Percentiles rank a stretch among this genome's conserved stretches.
Evolutionary conservation across 768 basidiomycete genomes (phyloP).

Genomic region (Leucocoprinus sp.): DNA sequence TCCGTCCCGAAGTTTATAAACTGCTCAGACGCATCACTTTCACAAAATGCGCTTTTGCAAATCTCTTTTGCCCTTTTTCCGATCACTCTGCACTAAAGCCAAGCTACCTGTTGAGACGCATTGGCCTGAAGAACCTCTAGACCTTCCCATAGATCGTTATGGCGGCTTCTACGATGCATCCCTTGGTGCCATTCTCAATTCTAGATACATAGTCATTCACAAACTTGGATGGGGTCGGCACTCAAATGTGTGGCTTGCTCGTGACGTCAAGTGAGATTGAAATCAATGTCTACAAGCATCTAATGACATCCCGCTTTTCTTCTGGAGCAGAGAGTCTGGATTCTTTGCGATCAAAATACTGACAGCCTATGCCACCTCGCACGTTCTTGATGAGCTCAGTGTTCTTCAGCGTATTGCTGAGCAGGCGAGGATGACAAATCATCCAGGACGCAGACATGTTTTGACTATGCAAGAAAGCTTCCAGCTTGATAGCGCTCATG

Average conservation of each 20-base stretch:
- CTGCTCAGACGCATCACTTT: too few species aligned
- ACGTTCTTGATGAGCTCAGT: slow-evolving; percentile 12
- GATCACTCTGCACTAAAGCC: neutral
- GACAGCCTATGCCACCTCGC: slow-evolving; percentile 21
- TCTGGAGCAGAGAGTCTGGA: slow-evolving; percentile 26
- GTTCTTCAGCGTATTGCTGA: slow-evolving; percentile 24
- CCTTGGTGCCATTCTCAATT: neutral
- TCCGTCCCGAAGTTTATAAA: too few species aligned
- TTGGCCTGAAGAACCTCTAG: neutral
- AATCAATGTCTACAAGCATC: neutral
- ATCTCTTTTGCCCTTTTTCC: neutral
- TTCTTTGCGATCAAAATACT: slow-evolving; percentile 44
- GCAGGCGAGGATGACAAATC: neutral
- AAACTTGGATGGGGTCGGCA: slow-evolving; percentile 49
- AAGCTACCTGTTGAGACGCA: neutral
- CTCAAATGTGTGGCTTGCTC: slow-evolving; percentile 38
- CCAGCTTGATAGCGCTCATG: slow-evolving; percentile 67
- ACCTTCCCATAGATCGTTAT: too few species aligned
- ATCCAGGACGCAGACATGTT: slow-evolving; percentile 56
- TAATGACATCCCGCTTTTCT: neutral
- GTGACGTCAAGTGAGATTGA: slow-evolving; percentile 22
- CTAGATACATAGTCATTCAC: slow-evolving; percentile 39
- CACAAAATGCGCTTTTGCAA: neutral
- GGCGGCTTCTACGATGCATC: neutral
- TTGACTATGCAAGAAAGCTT: slow-evolving; percentile 76